A percentile compares a stretch with the other conserved stretches of the same genome.
Conservation (phyloP, 2,329 filamentous ascomycete genomes). For the Bertia moriformis region DNA sequence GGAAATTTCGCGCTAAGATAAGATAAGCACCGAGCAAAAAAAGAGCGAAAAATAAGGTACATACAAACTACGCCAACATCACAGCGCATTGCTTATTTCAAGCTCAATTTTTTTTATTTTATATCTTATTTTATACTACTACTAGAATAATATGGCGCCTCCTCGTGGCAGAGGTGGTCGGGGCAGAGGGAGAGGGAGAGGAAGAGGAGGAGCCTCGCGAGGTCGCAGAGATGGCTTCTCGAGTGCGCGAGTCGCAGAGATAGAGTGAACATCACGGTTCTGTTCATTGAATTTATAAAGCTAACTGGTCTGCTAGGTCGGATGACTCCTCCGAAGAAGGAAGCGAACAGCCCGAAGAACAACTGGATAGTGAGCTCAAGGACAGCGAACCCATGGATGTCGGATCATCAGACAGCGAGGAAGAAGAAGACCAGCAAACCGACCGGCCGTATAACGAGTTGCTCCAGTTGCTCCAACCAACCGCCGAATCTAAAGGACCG, state of each 20-base stretch:
- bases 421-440: conserved; percentile 15
- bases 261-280: not conserved
- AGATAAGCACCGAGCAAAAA: not conserved
- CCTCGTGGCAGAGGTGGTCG: not conserved
- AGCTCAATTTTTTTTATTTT: no score
- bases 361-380: no score
- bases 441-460: conserved; percentile 1
- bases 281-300: not conserved
- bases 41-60: not conserved
- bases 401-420: conserved; percentile 13
- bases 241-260: not conserved
- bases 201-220: not conserved
- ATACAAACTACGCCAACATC: no score
- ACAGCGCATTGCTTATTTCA: no score
- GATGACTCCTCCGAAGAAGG: not conserved
- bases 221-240: not conserved
- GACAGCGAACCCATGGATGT: no score
- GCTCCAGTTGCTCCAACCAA: not conserved
- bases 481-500: not conserved
- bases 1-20: conserved; percentile 1
- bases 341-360: not conserved
- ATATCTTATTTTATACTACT: no score
- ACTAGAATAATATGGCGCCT: not conserved
- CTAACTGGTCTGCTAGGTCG: not conserved
- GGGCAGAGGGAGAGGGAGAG: not conserved